A percentile compares a stretch with the other conserved stretches of the same genome.
Evolutionary conservation across 495 filamentous ascomycete species (phyloP).

Genomic region (Aspergillus wentii): DNA sequence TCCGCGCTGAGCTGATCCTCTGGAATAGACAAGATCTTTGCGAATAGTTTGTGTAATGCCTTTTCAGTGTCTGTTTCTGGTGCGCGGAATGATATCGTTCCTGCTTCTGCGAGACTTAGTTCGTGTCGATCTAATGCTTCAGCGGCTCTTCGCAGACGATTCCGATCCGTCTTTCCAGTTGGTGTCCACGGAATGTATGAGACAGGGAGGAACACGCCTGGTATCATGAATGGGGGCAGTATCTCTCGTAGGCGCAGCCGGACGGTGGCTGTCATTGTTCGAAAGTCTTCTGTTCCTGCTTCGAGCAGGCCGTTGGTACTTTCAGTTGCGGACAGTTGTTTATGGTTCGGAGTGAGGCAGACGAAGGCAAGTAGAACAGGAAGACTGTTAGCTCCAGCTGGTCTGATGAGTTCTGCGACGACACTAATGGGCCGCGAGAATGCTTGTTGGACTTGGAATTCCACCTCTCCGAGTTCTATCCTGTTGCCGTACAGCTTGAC

Average conservation of each 20-base stretch:
- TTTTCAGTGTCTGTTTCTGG: background rate
- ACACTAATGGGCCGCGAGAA: background rate
- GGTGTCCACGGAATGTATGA: background rate
- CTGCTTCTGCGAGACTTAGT: background rate
- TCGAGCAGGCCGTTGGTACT: background rate
- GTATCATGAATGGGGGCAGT: background rate
- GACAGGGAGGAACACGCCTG: background rate
- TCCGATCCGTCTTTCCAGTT: background rate
- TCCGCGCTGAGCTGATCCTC: background rate
- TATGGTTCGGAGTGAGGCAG: too few relatives aligned
- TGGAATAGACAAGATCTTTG: background rate
- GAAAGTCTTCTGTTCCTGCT: too few relatives aligned
- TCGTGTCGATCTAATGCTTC: background rate
- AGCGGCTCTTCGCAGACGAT: background rate
- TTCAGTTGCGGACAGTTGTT: too few relatives aligned
- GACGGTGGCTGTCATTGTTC: too few relatives aligned
- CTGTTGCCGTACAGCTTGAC: constrained; percentile 45
- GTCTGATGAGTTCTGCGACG: background rate
- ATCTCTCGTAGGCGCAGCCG: background rate
- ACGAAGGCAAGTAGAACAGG: background rate
- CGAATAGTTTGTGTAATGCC: background rate
- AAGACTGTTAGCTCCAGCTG: background rate
- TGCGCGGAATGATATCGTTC: too few relatives aligned
- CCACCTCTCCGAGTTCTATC: constrained; percentile 45
- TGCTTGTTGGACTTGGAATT: constrained; percentile 19